phyloP scores from a whole-genome alignment of 345 rosid species.

The Nephelium lappaceum region DNA sequence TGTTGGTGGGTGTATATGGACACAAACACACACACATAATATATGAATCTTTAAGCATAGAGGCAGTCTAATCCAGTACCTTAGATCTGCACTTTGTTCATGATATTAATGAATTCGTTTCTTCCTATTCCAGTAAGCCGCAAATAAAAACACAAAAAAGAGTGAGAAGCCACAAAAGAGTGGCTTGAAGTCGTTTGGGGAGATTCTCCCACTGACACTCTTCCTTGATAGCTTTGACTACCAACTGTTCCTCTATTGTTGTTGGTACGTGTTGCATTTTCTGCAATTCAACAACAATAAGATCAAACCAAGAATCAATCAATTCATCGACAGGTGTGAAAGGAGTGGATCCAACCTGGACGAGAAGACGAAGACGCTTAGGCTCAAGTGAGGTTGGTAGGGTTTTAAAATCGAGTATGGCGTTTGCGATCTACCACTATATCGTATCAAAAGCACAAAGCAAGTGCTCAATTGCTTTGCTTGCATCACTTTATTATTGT shows the following conservation, averaged over 20 bases:
- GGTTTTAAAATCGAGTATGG: too few relatives aligned
- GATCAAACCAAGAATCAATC: not conserved
- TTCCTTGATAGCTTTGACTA: conserved; percentile 80
- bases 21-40: not conserved
- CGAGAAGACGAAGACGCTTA: not conserved
- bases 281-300: not conserved
- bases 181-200: conserved; percentile 89
- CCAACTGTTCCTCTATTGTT: conserved; percentile 85
- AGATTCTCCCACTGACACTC: conserved; percentile 90
- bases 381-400: conserved; percentile 8
- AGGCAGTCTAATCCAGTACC: conserved; percentile 47
- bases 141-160: conserved; percentile 20
- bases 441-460: not conserved
- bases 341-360: conserved; percentile 20
- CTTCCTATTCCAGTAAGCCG: conserved; percentile 97
- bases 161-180: conserved; percentile 47
- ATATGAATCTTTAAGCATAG: conserved; percentile 17
- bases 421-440: conserved; percentile 22
- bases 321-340: not conserved
- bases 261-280: conserved; percentile 68
- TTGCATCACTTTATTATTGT: conserved; percentile 11
- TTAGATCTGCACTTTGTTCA: conserved; percentile 99
- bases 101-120: conserved; percentile 96
- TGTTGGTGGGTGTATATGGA: not conserved
- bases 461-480: not conserved